Conservation (phyloP, 805 yeast species). For the Kazachstania bromeliacearum region DNA sequence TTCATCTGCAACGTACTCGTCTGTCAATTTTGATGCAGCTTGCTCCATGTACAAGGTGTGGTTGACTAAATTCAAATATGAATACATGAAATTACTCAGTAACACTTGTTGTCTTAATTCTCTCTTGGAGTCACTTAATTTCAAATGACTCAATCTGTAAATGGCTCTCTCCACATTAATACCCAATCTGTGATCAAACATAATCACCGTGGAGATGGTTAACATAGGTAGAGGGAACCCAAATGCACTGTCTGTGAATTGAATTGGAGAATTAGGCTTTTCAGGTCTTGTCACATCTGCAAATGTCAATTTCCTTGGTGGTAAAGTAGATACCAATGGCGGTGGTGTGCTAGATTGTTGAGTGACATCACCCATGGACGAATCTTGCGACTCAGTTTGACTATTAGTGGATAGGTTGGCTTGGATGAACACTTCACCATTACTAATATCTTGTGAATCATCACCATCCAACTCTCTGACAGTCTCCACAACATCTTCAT, state of each 20-base stretch:
- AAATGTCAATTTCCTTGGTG: conserved; percentile 29
- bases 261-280: conserved; percentile 47
- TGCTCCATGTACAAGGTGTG: conserved; percentile 77
- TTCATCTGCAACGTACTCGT: conserved; percentile 4
- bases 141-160: conserved; percentile 83
- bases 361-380: neutral
- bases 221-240: conserved; percentile 83
- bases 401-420: neutral
- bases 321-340: conserved; percentile 8
- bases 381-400: neutral
- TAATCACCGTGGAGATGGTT: conserved; percentile 62
- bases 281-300: conserved; percentile 30
- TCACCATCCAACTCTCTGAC: conserved; percentile 17
- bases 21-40: conserved; percentile 31
- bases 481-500: conserved; percentile 11
- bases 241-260: conserved; percentile 70
- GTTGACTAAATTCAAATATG: conserved; percentile 87
- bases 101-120: conserved; percentile 88
- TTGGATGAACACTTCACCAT: conserved; percentile 1
- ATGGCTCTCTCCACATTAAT: conserved; percentile 94
- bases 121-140: conserved; percentile 87
- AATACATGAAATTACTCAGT: conserved; percentile 93
- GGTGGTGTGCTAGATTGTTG: neutral
- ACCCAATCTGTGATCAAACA: conserved; percentile 82
- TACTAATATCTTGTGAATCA: conserved; percentile 16